Evolutionary conservation across 1,284 basidiomycete species (phyloP), one percentile per base, ranked within the genome.

Genomic region (Tetrapyrgos nigripes): DNA sequence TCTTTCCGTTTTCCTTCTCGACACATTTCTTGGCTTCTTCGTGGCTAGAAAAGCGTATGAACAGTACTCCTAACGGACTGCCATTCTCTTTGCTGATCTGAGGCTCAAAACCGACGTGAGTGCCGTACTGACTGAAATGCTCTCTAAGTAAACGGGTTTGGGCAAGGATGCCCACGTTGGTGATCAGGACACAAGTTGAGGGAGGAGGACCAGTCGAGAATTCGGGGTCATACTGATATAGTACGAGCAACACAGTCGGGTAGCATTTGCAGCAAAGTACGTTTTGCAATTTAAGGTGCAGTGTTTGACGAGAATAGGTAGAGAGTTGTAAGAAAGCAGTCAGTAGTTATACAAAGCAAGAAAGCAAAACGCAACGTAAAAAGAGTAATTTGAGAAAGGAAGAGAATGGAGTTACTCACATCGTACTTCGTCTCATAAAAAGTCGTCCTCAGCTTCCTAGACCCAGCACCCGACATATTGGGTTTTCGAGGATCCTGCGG

Each of bases 41-140:
- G 59, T 85, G 82, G 0, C 78, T 74, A 8, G 69, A 73, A 70
- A 84, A 98, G 62, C 84, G 87, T 66, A 98, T 83, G 69, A 86
- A 88, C 53, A 93, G 87, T 43, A 98, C 87, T 5, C 96, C 96
- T 3, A 98, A 82, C 14, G 91, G 86, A 61, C 87, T 89, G 13
- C 95, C 95, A 21, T 88, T 94, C 53, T 83, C 82, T 49, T 85
- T 83, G 75, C 97, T 92, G 61, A 92, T 85, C 70, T 96, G 93
- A 35, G 90, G 85, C 63, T 96, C 91, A 58, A 93, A 88, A 11
- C 87, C 83, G 10, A 81, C 68, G 65, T 97, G 81, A 11, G 79
- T 71, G 1, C 96, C 96, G 67, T 92, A 83, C 11, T 77, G 68
- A 3, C 81, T 73, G 68, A 97, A 91, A 68, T 91, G 87, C 10